Evolutionary conservation across 2,329 filamentous ascomycete genomes (phyloP).

Genomic region (Aspergillus sp.): DNA sequence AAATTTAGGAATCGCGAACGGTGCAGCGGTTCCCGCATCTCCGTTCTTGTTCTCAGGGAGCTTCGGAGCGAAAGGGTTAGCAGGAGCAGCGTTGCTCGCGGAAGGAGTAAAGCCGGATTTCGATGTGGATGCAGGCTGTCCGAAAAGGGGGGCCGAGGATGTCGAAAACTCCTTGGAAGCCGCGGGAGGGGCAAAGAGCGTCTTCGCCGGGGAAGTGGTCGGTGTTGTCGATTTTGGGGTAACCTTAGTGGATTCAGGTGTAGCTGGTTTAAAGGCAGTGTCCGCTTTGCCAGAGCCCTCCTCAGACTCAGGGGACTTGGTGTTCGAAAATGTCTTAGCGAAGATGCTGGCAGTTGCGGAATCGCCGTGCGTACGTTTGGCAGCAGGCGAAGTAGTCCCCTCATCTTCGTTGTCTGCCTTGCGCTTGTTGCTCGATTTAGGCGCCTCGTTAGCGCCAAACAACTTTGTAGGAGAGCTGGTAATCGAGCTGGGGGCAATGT

Average conservation of each 20-base stretch:
- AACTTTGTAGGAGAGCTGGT: constrained; percentile 11
- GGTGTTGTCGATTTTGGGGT: constrained; percentile 16
- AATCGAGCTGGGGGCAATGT: constrained; percentile 5
- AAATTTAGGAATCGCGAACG: constrained; percentile 27
- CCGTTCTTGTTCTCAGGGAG: constrained; percentile 5
- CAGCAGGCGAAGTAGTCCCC: constrained; percentile 1
- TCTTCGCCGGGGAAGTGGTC: constrained; percentile 14
- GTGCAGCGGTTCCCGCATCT: constrained; percentile 6
- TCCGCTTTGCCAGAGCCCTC: constrained; percentile 2
- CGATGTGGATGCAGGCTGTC: constrained; percentile 4
- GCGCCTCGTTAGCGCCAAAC: constrained; percentile 8
- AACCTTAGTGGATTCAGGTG: constrained; percentile 10
- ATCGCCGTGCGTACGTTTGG: constrained; percentile 15
- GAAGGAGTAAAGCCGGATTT: constrained; percentile 6
- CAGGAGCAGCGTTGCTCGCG: constrained; percentile 4
- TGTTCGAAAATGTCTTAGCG: constrained; percentile 21
- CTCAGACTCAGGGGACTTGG: constrained; percentile 11
- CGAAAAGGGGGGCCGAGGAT: constrained; percentile 6
- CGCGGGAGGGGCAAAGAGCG: constrained; percentile 10
- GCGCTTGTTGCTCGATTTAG: constrained; percentile 10
- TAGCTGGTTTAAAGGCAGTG: constrained; percentile 11
- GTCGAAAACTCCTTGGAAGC: constrained; percentile 5
- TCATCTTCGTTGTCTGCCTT: constrained; percentile 14
- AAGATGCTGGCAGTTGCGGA: constrained; percentile 25
- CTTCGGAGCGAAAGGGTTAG: constrained; percentile 17